Conservation (phyloP, 2,329 filamentous ascomycete species). For the Fusarium oligoseptatum region DNA sequence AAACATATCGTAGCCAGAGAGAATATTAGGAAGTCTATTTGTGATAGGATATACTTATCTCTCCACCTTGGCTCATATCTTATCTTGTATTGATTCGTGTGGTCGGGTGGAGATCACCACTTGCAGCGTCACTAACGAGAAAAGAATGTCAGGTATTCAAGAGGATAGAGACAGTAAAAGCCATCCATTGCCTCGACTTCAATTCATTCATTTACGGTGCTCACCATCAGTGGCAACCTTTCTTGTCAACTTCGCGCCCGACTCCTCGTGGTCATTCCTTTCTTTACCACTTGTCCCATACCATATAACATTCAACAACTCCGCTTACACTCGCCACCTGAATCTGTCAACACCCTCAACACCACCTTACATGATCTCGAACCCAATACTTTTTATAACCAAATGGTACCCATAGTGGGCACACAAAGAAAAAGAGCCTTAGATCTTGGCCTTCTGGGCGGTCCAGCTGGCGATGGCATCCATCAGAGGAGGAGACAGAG, state of each 20-base stretch:
- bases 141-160: neutral
- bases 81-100: neutral
- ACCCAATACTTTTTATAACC: slow-evolving; percentile 27
- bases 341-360: neutral
- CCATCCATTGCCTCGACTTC: neutral
- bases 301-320: slow-evolving; percentile 23
- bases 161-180: neutral
- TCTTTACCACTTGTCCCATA: neutral
- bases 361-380: slow-evolving; percentile 16
- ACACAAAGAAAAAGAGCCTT: neutral
- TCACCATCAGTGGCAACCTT: slow-evolving; percentile 9
- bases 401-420: neutral
- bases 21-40: neutral
- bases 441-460: slow-evolving; percentile 59
- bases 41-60: neutral
- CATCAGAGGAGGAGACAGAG: slow-evolving; percentile 73
- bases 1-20: neutral
- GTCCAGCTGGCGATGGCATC: slow-evolving; percentile 70
- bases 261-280: slow-evolving; percentile 11
- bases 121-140: neutral
- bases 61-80: neutral
- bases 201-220: slow-evolving; percentile 12
- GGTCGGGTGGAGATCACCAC: neutral
- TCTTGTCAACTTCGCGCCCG: slow-evolving; percentile 20
- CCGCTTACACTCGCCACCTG: neutral